Conservation (phyloP, 2,329 filamentous ascomycete species). For the Venturia nashicola region DNA sequence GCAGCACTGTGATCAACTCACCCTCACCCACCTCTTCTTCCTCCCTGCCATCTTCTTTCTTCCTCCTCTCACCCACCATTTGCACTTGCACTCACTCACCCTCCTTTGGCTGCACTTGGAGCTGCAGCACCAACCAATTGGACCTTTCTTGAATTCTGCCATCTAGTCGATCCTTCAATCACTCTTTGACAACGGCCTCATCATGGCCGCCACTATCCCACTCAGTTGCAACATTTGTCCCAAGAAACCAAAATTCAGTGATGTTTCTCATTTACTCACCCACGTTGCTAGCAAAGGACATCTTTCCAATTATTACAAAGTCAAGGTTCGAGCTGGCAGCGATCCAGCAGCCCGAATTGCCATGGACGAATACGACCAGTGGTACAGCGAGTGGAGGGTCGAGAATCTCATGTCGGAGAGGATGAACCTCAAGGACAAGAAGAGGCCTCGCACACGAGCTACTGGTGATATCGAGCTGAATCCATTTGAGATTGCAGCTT, state of each 20-base stretch:
- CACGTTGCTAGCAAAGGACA: conserved; percentile 92
- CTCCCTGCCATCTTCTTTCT: conserved; percentile 5
- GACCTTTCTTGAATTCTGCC: conserved; percentile 4
- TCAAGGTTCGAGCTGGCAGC: conserved; percentile 57
- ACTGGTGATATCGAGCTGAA: conserved; percentile 17
- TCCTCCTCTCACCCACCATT: background rate
- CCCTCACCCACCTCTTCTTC: conserved; percentile 3
- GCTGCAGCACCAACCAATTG: background rate
- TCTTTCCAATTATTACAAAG: conserved; percentile 69
- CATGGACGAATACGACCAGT: conserved; percentile 59
- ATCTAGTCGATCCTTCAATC: conserved; percentile 3
- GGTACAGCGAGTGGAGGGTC: conserved; percentile 64
- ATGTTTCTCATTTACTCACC: conserved; percentile 82
- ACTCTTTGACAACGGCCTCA: conserved; percentile 10
- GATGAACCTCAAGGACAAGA: conserved; percentile 63
- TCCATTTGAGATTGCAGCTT: background rate
- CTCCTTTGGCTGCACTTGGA: conserved; percentile 3
- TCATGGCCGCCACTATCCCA: conserved; percentile 40
- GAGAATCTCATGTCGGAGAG: conserved; percentile 65
- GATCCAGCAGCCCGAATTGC: conserved; percentile 52
- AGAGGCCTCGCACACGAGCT: conserved; percentile 32
- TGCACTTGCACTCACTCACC: background rate
- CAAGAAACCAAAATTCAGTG: conserved; percentile 69
- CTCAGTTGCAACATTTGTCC: conserved; percentile 77
- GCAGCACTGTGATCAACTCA: background rate